Evolutionary conservation across 768 basidiomycete species (phyloP).

Genomic region (Amanita muscaria): DNA sequence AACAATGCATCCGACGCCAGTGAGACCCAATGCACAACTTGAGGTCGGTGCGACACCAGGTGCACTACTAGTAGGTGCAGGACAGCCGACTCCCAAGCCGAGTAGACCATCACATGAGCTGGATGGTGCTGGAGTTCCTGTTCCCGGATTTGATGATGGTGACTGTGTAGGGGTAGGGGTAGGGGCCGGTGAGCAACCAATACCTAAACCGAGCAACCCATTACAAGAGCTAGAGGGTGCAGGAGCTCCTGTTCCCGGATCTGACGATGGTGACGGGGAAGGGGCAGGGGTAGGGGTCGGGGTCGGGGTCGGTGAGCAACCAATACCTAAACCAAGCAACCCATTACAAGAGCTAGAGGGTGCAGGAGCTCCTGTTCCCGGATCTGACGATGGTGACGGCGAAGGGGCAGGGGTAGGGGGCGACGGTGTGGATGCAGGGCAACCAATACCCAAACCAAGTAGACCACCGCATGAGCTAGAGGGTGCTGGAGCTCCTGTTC

Average conservation of each 20-base stretch:
- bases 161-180: not conserved
- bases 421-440: not conserved
- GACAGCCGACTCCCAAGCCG: not conserved
- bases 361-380: not conserved
- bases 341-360: not conserved
- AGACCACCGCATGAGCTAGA: not conserved
- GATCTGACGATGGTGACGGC: not conserved
- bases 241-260: not conserved
- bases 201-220: not conserved
- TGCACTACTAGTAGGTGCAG: not conserved
- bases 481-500: not conserved
- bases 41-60: not conserved
- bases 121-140: too few relatives aligned
- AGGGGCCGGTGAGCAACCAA: not conserved
- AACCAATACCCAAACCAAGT: not conserved
- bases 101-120: not conserved
- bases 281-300: not conserved
- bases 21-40: not conserved
- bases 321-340: not conserved
- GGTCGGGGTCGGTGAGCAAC: not conserved
- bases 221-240: not conserved
- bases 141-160: too few relatives aligned
- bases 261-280: not conserved
- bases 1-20: too few relatives aligned
- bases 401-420: not conserved